A percentile compares a stretch with the other conserved stretches of the same genome.
Conservation (phyloP, 2,329 filamentous ascomycete genomes). For the Hansfordia pulvinata region DNA sequence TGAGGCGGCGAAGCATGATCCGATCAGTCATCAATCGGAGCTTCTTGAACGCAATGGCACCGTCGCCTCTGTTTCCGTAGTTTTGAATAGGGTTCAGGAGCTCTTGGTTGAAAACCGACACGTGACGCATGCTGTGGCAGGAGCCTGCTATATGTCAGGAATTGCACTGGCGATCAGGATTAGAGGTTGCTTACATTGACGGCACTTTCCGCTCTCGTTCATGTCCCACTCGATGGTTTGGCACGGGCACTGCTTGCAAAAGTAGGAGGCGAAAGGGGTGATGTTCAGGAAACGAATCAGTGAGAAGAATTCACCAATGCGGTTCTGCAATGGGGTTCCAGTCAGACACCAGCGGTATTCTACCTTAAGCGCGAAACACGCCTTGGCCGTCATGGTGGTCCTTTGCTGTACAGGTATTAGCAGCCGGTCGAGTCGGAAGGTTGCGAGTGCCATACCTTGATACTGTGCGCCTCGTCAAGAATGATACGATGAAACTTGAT, state of each 20-base stretch:
- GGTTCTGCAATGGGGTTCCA: slow-evolving; percentile 90
- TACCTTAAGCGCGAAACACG: slow-evolving; percentile 81
- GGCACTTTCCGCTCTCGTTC: slow-evolving; percentile 57
- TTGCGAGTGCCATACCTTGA: slow-evolving; percentile 44
- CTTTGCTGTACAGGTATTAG: slow-evolving; percentile 37
- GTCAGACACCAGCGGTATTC: slow-evolving; percentile 92
- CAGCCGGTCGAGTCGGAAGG: slow-evolving; percentile 10
- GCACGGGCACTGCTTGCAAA: slow-evolving; percentile 80
- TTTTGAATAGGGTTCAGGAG: slow-evolving; percentile 71
- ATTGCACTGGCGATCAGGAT: neutral
- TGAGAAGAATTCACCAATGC: slow-evolving; percentile 95
- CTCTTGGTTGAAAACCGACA: slow-evolving; percentile 89
- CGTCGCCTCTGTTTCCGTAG: slow-evolving; percentile 45
- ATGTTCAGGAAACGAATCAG: slow-evolving; percentile 84
- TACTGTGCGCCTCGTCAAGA: slow-evolving; percentile 89
- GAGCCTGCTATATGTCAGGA: slow-evolving; percentile 9
- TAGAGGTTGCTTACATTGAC: slow-evolving; percentile 43
- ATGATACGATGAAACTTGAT: slow-evolving; percentile 85
- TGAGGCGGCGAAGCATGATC: slow-evolving; percentile 91
- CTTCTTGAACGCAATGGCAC: slow-evolving; percentile 62
- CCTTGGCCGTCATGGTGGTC: slow-evolving; percentile 82
- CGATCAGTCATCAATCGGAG: slow-evolving; percentile 79
- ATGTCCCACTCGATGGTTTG: slow-evolving; percentile 74
- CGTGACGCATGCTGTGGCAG: slow-evolving; percentile 29
- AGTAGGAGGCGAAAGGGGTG: slow-evolving; percentile 80